phyloP scores from a whole-genome alignment of 257 asterid species.

The Handroanthus guayacan region DNA sequence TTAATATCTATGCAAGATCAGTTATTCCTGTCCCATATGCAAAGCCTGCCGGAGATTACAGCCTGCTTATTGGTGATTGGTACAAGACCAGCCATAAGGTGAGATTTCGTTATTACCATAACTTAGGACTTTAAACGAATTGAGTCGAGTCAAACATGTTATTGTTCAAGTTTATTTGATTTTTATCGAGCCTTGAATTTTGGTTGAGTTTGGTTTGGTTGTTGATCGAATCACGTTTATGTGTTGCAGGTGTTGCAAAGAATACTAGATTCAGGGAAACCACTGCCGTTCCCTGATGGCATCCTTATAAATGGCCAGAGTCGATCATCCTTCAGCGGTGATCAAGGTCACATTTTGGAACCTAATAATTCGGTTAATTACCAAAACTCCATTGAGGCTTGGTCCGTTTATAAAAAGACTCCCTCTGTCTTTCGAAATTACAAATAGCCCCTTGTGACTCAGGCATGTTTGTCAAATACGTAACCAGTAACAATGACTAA shows the following conservation, averaged over 20 bases:
- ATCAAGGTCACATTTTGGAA: slow-evolving; percentile 48
- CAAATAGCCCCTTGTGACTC: too few species aligned
- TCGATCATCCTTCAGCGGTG: slow-evolving; percentile 56
- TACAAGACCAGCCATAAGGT: slow-evolving; percentile 66
- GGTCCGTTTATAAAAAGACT: too few species aligned
- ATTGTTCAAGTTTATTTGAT: too few species aligned
- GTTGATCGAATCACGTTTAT: background rate
- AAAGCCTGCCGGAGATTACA: slow-evolving; percentile 68
- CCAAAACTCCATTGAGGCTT: background rate
- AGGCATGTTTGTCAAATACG: too few species aligned
- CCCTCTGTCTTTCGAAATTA: too few species aligned
- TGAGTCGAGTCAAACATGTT: too few species aligned
- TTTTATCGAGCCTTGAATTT: too few species aligned
- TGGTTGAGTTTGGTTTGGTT: too few species aligned
- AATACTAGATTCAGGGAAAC: slow-evolving; percentile 58
- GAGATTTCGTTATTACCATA: background rate
- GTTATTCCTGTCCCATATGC: slow-evolving; percentile 77
- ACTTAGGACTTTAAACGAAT: too few species aligned
- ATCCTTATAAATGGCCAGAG: slow-evolving; percentile 70
- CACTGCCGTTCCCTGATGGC: slow-evolving; percentile 69
- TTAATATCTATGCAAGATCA: slow-evolving; percentile 68
- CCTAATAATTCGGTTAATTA: background rate
- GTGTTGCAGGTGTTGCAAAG: slow-evolving; percentile 61
- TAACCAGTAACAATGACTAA: too few species aligned
- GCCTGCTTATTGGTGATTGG: slow-evolving; percentile 83